Base-by-base conservation (phyloP, 2,329 filamentous ascomycete species). In the Ceratocystis huliohia region DNA sequence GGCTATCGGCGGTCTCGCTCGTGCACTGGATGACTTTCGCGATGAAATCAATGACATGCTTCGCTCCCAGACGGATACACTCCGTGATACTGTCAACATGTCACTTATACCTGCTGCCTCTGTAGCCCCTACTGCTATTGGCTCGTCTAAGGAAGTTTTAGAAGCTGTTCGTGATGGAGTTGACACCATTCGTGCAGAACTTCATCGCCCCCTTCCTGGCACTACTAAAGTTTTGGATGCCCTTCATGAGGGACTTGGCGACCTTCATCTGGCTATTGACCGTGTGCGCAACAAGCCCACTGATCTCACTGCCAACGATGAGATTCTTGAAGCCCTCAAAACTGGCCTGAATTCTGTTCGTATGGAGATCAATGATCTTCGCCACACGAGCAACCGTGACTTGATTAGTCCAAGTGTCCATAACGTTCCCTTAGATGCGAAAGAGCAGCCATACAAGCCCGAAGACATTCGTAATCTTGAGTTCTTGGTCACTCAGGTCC, bases 141-240 rank as follows among this genome's bases (percentile, higher is more conserved):
- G 62, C 15, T 56, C 63, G 3, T 65, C 68, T n/a, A 77, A 88
- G 45, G 88, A 92, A 63, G 81, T 93, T 30, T 80, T 95, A 1
- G 83, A 88, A 68, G 84, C 85, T 8, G 77, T 93, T 2, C 85
- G 83, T 37, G 84, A 82, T 57, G 90, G 91, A 1, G 81, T 96
- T 46, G 88, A 89, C 68, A 83, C 82, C 56, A 81, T 96, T 44
- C 84, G 90, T 4, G 80, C 83, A 17, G 92, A 96, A 70, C 82
- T 96, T 63, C 87, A 87, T 6, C 78, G 82, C 15, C 82, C 82
- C 2, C 79, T 83, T 57, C 78, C 81, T 17, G 90, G 92, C 69
- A 93, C 91, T 0, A 88, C 91, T 64, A 91, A 96, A 72, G 89
- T 96, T 10, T 80, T 97, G 1, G 91, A 96, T 73, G 89, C 92